A percentile compares a stretch with the other conserved stretches of the same genome.
Evolutionary conservation across 805 yeast genomes (phyloP).

Genomic region (Metschnikowia matae): DNA sequence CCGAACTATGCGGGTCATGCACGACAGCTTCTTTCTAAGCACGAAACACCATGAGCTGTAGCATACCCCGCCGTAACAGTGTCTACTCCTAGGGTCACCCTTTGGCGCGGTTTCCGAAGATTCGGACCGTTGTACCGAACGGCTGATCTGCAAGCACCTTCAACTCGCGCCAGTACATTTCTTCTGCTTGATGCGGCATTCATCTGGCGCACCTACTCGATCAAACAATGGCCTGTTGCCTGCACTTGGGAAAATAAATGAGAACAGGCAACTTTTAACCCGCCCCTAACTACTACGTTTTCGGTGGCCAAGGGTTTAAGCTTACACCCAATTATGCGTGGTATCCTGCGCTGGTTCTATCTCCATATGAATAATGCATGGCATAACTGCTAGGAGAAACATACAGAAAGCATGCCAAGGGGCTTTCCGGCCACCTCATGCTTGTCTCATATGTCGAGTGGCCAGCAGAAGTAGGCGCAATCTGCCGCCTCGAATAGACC

Average conservation of each 20-base stretch:
- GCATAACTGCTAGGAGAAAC: neutral
- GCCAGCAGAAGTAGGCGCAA: neutral
- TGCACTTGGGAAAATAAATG: neutral
- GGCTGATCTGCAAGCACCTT: constrained; percentile 1
- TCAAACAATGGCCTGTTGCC: neutral
- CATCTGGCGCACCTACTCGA: neutral
- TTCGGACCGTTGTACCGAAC: neutral
- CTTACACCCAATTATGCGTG: neutral
- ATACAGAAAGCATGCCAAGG: neutral
- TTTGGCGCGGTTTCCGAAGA: neutral
- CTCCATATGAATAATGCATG: neutral
- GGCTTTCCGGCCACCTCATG: neutral
- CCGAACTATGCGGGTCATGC: neutral
- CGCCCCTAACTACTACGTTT: neutral
- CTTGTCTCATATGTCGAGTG: neutral
- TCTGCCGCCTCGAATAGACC: constrained; percentile 1
- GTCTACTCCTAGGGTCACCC: neutral
- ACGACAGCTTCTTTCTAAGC: neutral
- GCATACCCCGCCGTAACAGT: neutral
- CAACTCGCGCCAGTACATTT: neutral
- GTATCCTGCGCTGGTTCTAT: neutral
- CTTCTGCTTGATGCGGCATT: constrained; percentile 1
- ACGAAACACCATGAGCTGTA: neutral
- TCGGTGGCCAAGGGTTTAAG: neutral
- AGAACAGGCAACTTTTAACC: neutral